Percentiles rank a stretch among this genome's conserved stretches.
phyloP scores from a whole-genome alignment of 257 asterid species.

The Rehmannia glutinosa region DNA sequence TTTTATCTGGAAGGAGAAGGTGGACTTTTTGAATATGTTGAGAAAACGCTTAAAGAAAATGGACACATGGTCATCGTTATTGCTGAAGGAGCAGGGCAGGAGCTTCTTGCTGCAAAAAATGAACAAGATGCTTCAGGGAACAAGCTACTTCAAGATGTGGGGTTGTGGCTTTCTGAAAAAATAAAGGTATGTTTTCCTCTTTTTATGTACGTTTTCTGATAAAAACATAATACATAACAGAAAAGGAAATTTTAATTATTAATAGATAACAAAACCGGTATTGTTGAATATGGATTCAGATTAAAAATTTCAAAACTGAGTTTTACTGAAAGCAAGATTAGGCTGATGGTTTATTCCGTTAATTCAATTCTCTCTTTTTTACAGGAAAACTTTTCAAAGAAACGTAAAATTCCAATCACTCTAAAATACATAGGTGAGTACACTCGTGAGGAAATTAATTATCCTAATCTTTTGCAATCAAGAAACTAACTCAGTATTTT shows the following conservation, averaged over 20 bases:
- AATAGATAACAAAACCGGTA: too few relatives aligned
- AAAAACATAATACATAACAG: too few relatives aligned
- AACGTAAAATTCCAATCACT: conserved; percentile 33
- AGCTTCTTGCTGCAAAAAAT: conserved; percentile 48
- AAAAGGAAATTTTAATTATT: too few relatives aligned
- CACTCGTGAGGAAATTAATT: neutral
- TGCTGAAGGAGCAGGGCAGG: conserved; percentile 35
- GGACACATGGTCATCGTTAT: conserved; percentile 69
- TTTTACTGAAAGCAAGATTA: too few relatives aligned
- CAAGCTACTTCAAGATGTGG: conserved; percentile 57
- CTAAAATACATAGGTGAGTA: conserved; percentile 62
- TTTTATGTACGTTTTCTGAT: neutral
- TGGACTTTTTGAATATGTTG: conserved; percentile 53
- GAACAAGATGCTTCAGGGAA: conserved; percentile 71
- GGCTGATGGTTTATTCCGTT: too few relatives aligned
- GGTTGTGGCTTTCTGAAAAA: conserved; percentile 65
- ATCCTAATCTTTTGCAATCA: neutral
- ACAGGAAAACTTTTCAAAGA: conserved; percentile 47
- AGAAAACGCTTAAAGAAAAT: conserved; percentile 56
- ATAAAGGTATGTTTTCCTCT: conserved; percentile 40
- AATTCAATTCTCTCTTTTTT: conserved; percentile 4
- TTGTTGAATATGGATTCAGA: too few relatives aligned
- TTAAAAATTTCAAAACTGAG: too few relatives aligned
- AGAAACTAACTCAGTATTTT: conserved; percentile 16
- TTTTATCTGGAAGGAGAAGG: conserved; percentile 68